These are phyloP conservation scores for Eucalyptus paniculata DNA, from an alignment of 345 rosid species.

Conservation along the genomic window DNA sequence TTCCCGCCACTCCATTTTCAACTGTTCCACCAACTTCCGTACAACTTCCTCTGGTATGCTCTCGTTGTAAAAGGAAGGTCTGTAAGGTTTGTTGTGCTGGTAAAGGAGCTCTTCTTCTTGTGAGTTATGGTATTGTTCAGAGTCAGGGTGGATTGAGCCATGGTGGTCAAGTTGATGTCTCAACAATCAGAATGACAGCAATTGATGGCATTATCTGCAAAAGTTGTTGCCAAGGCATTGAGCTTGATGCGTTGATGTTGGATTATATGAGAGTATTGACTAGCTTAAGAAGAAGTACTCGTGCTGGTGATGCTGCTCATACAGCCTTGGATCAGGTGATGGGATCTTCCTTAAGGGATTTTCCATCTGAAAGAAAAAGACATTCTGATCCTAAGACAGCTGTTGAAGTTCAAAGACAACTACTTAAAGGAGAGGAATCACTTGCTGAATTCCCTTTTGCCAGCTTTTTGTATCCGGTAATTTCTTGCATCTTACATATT, in stretches of 20 bases:
- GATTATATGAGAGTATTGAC: slow-evolving; percentile 82
- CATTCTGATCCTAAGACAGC: slow-evolving; percentile 15
- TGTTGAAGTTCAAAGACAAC: slow-evolving; percentile 19
- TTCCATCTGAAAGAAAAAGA: slow-evolving; percentile 20
- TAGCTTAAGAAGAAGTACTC: slow-evolving; percentile 61
- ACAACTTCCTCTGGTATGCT: slow-evolving; percentile 37
- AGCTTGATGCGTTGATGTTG: slow-evolving; percentile 67
- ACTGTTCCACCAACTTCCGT: slow-evolving; percentile 25
- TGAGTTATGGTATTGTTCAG: slow-evolving; percentile 17
- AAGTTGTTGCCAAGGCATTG: slow-evolving; percentile 53
- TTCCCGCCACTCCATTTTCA: slow-evolving; percentile 16
- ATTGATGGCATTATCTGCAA: slow-evolving; percentile 60
- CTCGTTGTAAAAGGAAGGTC: slow-evolving; percentile 57
- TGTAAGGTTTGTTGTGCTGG: slow-evolving; percentile 90
- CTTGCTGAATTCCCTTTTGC: slow-evolving; percentile 93
- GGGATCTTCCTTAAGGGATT: slow-evolving; percentile 30
- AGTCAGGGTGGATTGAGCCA: slow-evolving; percentile 50
- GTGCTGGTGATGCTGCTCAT: slow-evolving; percentile 52
- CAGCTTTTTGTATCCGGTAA: slow-evolving; percentile 74
- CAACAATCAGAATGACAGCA: slow-evolving; percentile 30
- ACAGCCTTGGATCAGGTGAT: slow-evolving; percentile 52
- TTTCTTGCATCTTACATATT: not conserved
- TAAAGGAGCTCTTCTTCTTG: slow-evolving; percentile 72
- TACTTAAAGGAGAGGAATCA: slow-evolving; percentile 61
- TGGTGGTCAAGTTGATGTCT: slow-evolving; percentile 41